phyloP scores from a whole-genome alignment of 495 filamentous ascomycete genomes.

The Annulohypoxylon bovei region DNA sequence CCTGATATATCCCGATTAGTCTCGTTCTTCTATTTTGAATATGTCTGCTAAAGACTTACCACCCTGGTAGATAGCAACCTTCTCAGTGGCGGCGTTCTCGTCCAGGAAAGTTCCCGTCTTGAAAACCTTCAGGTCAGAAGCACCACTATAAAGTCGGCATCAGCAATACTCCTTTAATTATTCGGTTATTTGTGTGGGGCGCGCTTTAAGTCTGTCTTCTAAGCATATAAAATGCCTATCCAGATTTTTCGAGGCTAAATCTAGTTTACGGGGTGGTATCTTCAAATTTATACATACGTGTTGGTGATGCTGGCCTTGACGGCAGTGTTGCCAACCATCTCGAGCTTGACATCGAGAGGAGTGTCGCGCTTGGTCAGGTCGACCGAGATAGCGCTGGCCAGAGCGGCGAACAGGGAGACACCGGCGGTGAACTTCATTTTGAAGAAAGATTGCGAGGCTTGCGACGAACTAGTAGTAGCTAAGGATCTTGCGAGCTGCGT shows the following conservation, averaged over 20 bases:
- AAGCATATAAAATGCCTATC: neutral
- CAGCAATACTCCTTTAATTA: neutral
- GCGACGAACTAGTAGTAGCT: constrained; percentile 3
- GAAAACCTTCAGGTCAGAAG: constrained; percentile 64
- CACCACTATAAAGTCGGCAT: constrained; percentile 47
- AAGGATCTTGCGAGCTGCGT: constrained; percentile 24
- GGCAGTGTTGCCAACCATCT: constrained; percentile 62
- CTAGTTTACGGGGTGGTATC: neutral
- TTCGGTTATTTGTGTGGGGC: neutral
- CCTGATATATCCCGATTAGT: constrained; percentile 44
- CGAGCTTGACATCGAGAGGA: constrained; percentile 62
- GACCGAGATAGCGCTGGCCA: constrained; percentile 58
- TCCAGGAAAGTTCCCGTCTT: constrained; percentile 72
- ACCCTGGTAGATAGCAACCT: constrained; percentile 65
- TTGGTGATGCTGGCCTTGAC: constrained; percentile 72
- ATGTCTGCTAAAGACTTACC: constrained; percentile 47
- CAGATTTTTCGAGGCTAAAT: neutral
- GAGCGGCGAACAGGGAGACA: constrained; percentile 54
- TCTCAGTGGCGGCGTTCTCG: constrained; percentile 63
- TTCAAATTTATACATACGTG: constrained; percentile 41
- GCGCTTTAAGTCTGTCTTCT: neutral
- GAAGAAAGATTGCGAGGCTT: constrained; percentile 6
- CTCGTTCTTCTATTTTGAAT: neutral
- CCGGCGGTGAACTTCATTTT: constrained; percentile 53
- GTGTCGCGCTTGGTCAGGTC: constrained; percentile 53